phyloP scores from a whole-genome alignment of 2,329 filamentous ascomycete genomes.

The Rutstroemia sydowiana region DNA sequence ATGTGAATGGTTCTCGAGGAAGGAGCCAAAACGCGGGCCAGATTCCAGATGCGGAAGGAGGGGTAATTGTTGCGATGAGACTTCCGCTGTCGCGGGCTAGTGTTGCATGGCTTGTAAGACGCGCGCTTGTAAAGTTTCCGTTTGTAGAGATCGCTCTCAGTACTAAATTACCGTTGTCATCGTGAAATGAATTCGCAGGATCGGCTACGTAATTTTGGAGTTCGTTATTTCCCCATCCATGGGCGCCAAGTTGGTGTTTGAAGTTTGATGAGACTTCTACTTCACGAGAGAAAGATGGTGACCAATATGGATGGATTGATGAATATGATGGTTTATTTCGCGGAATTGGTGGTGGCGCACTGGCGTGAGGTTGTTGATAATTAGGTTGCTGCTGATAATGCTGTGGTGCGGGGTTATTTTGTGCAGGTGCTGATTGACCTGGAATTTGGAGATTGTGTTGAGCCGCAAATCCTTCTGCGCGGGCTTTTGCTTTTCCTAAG shows the following conservation, averaged over 20 bases:
- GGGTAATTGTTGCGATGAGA: constrained; percentile 42
- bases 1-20: constrained; percentile 48
- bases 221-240: constrained; percentile 57
- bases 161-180: constrained; percentile 43
- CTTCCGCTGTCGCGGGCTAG: constrained; percentile 44
- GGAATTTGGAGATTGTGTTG: constrained; percentile 12
- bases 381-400: neutral
- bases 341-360: constrained; percentile 6
- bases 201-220: constrained; percentile 48
- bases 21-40: constrained; percentile 58
- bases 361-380: neutral
- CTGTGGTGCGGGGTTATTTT: constrained; percentile 4
- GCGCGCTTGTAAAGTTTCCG: constrained; percentile 46
- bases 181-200: constrained; percentile 46
- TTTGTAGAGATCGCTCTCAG: constrained; percentile 42
- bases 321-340: constrained; percentile 8
- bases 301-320: constrained; percentile 40
- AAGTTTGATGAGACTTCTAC: constrained; percentile 44
- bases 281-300: constrained; percentile 40
- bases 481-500: constrained; percentile 21
- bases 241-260: constrained; percentile 47
- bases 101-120: constrained; percentile 46
- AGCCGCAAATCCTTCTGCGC: constrained; percentile 17
- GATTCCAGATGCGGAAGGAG: constrained; percentile 48
- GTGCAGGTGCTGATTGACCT: constrained; percentile 5